These are phyloP conservation scores for Aotearoamyces nothofagi DNA, from an alignment of 2,329 filamentous ascomycete species.

Conservation along the genomic window DNA sequence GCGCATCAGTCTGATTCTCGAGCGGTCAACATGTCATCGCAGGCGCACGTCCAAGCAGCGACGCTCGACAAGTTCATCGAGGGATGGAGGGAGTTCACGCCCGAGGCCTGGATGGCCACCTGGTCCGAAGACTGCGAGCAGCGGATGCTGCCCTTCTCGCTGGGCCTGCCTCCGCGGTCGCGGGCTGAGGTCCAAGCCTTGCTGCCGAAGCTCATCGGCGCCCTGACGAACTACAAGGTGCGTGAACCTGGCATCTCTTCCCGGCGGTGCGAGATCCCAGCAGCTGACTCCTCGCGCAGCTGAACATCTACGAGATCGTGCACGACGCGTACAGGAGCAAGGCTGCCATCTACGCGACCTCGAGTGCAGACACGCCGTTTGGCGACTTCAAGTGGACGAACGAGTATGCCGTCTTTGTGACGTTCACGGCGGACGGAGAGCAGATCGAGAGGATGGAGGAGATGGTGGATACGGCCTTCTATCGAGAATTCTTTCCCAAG, in stretches of 20 bases:
- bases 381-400: conserved; percentile 3
- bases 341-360: conserved; percentile 3
- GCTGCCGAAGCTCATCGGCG: background rate
- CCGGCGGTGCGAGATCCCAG: too few relatives aligned
- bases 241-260: too few relatives aligned
- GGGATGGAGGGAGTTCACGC: background rate
- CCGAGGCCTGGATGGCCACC: background rate
- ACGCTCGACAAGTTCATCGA: background rate
- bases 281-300: too few relatives aligned
- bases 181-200: background rate
- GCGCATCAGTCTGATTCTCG: too few relatives aligned
- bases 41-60: too few relatives aligned
- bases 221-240: too few relatives aligned
- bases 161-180: background rate
- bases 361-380: conserved; percentile 1
- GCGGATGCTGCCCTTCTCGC: background rate
- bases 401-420: conserved; percentile 4
- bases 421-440: conserved; percentile 3
- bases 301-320: conserved; percentile 8
- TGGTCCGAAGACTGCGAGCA: background rate
- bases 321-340: conserved; percentile 3
- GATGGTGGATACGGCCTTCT: conserved; percentile 5
- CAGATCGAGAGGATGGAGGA: conserved; percentile 1
- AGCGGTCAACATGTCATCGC: too few relatives aligned
- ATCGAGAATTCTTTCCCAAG: conserved; percentile 2